A percentile compares a stretch with the other conserved stretches of the same genome.
Conservation (phyloP, 2,329 filamentous ascomycete species). For the Penicillium sp. region DNA sequence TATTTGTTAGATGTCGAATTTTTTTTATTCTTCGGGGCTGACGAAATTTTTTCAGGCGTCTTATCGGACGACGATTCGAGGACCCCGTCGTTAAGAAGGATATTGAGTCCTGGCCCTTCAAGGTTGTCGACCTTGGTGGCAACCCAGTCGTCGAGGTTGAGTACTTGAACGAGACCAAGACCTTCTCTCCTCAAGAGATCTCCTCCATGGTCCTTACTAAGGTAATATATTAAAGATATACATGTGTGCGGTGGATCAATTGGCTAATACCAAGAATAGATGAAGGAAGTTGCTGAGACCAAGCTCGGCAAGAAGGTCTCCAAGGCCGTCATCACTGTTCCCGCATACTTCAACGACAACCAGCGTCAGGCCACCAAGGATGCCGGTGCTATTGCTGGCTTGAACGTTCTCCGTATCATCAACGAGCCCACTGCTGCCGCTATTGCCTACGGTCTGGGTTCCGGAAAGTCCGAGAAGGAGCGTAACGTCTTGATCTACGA, state of each 20-base stretch:
- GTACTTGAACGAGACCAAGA: slow-evolving; percentile 92
- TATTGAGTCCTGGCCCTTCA: slow-evolving; percentile 98
- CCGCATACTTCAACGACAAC: slow-evolving; percentile 99
- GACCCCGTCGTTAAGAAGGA: slow-evolving; percentile 98
- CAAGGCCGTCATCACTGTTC: slow-evolving; percentile 98
- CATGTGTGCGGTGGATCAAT: background rate
- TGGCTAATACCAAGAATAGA: slow-evolving; percentile 51
- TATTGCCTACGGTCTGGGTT: slow-evolving; percentile 95
- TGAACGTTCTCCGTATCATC: slow-evolving; percentile 99
- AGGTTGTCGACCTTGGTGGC: slow-evolving; percentile 84
- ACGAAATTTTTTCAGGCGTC: slow-evolving; percentile 60
- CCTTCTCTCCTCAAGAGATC: slow-evolving; percentile 96
- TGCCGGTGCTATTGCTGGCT: slow-evolving; percentile 91
- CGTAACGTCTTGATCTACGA: slow-evolving; percentile 99
- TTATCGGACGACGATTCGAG: slow-evolving; percentile 93
- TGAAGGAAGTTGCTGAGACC: slow-evolving; percentile 98
- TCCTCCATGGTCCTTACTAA: slow-evolving; percentile 98
- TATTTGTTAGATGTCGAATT: slow-evolving; percentile 19
- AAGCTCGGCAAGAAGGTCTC: slow-evolving; percentile 99
- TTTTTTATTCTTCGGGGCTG: background rate
- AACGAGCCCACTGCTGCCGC: slow-evolving; percentile 99
- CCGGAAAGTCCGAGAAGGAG: slow-evolving; percentile 94
- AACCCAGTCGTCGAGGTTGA: slow-evolving; percentile 92
- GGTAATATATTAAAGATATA: slow-evolving; percentile 51
- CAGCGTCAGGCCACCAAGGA: slow-evolving; percentile 99